Evolutionary conservation across 441 rosid genomes (phyloP).

Genomic region (Omphalea diandra): DNA sequence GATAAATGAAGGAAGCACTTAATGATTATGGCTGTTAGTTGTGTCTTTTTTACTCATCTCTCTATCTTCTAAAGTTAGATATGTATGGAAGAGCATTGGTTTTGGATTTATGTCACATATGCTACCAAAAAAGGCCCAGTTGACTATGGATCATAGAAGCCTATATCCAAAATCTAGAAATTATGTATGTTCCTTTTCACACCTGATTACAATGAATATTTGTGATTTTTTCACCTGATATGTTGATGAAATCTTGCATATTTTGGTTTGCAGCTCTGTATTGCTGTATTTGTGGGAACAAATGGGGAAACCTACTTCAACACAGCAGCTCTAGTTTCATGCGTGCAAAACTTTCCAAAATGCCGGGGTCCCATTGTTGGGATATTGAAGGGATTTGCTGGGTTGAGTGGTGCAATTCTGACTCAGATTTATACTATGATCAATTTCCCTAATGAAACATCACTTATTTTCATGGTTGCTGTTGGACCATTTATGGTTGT

Average conservation of each 20-base stretch:
- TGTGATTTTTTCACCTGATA: neutral
- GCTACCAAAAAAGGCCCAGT: slow-evolving; percentile 3
- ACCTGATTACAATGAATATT: neutral
- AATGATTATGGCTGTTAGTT: neutral
- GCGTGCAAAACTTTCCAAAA: slow-evolving; percentile 90
- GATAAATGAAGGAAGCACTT: neutral
- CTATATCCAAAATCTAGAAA: neutral
- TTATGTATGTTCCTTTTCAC: neutral
- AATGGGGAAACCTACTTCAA: slow-evolving; percentile 97
- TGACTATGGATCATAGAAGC: neutral
- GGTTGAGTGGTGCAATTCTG: slow-evolving; percentile 83
- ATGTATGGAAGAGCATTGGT: neutral
- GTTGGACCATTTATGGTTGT: slow-evolving; percentile 86
- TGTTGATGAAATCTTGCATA: neutral
- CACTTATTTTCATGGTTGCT: slow-evolving; percentile 80
- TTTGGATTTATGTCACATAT: neutral
- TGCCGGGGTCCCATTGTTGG: slow-evolving; percentile 89
- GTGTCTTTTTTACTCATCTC: neutral
- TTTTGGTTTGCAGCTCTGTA: slow-evolving; percentile 59
- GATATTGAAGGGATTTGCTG: slow-evolving; percentile 92
- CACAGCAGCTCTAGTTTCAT: slow-evolving; percentile 79
- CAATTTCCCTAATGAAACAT: slow-evolving; percentile 66
- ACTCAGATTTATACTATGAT: slow-evolving; percentile 75
- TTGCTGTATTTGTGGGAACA: slow-evolving; percentile 77
- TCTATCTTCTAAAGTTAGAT: neutral